phyloP scores from a whole-genome alignment of 176 grass and related monocot genomes.

The Sorghum bicolor region Sorghum_bicolor_NCBIv3 NC_012872.2:71771001-71771500 shows the following conservation, averaged over 20 bases:
- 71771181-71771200: constrained; percentile 99
- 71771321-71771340: background rate
- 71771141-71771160: background rate
- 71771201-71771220: constrained; percentile 95
- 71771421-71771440: background rate
- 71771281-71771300: background rate
- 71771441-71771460: background rate
- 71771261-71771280: background rate
- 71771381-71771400: background rate
- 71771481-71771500: background rate
- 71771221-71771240: constrained; percentile 61
- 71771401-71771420: background rate
- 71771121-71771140: background rate
- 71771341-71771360: background rate
- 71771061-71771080: background rate
- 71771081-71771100: background rate
- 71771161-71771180: constrained; percentile 81
- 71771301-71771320: background rate
- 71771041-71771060: background rate
- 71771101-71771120: background rate
- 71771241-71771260: background rate
- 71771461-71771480: background rate
- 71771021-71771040: too few species aligned
- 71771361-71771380: background rate
- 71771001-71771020: background rate